phyloP scores from a whole-genome alignment of 2,329 filamentous ascomycete genomes.

The Juglanconis oblonga region DNA sequence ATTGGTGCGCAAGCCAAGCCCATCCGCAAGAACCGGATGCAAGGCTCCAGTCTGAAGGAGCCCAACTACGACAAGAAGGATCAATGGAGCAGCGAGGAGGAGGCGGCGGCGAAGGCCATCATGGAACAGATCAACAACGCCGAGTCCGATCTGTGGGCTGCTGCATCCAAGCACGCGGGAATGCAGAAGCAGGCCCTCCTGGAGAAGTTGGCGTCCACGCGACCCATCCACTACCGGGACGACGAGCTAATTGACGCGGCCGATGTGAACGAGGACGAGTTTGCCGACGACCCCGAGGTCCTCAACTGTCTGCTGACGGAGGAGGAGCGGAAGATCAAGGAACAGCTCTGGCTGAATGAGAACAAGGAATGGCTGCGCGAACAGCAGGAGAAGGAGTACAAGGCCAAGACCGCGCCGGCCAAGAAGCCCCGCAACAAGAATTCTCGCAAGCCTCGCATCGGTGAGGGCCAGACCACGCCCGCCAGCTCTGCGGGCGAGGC shows the following conservation, averaged over 20 bases:
- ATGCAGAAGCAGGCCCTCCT: slow-evolving; percentile 12
- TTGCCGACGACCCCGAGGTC: slow-evolving; percentile 87
- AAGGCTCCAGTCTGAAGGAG: slow-evolving; percentile 16
- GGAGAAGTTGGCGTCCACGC: slow-evolving; percentile 45
- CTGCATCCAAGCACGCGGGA: slow-evolving; percentile 19
- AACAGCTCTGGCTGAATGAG: slow-evolving; percentile 89
- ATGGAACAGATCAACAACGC: slow-evolving; percentile 66
- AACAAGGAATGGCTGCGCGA: slow-evolving; percentile 91
- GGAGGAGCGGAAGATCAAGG: slow-evolving; percentile 77
- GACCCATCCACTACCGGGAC: slow-evolving; percentile 44
- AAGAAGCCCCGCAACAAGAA: slow-evolving; percentile 56
- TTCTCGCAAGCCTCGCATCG: slow-evolving; percentile 51
- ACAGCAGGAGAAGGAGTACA: slow-evolving; percentile 79
- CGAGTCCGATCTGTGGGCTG: slow-evolving; percentile 36
- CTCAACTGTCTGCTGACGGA: slow-evolving; percentile 71
- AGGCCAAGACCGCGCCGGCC: slow-evolving; percentile 62
- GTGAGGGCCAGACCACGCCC: slow-evolving; percentile 62
- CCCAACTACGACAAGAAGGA: slow-evolving; percentile 33
- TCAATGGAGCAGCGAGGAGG: slow-evolving; percentile 60
- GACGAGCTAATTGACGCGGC: slow-evolving; percentile 46
- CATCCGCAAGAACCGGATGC: slow-evolving; percentile 14
- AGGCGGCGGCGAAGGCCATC: slow-evolving; percentile 67
- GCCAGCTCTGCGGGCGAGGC: slow-evolving; percentile 69
- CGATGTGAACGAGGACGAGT: slow-evolving; percentile 76
- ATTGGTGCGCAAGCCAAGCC: slow-evolving; percentile 13